phyloP scores from a whole-genome alignment of 1,284 basidiomycete species.

The Stygiomarasmius scandens region DNA sequence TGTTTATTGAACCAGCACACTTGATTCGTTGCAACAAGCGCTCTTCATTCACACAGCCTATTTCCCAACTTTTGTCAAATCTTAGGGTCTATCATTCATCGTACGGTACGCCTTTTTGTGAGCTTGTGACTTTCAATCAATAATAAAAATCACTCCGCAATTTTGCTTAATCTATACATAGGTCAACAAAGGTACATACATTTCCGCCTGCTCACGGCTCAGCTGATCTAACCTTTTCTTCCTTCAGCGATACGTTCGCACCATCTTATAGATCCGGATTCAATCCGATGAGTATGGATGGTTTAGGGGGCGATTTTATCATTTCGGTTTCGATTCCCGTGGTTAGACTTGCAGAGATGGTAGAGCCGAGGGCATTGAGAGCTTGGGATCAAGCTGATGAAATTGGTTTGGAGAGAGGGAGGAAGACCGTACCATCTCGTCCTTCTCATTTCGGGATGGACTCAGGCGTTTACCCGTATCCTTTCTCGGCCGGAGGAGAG shows the following conservation, averaged over 20 bases:
- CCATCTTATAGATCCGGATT: slow-evolving; percentile 57
- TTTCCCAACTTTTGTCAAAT: too few species aligned
- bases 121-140: too few species aligned
- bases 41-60: too few species aligned
- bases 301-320: slow-evolving; percentile 41
- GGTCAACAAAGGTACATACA: too few species aligned
- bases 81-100: too few species aligned
- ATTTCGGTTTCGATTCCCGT: slow-evolving; percentile 59
- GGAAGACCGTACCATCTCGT: slow-evolving; percentile 50
- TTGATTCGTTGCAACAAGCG: too few species aligned
- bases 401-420: slow-evolving; percentile 20
- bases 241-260: slow-evolving; percentile 57
- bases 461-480: slow-evolving; percentile 51
- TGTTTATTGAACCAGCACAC: too few species aligned
- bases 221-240: too few species aligned
- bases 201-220: too few species aligned
- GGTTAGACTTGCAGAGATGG: slow-evolving; percentile 45
- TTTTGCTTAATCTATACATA: too few species aligned
- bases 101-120: too few species aligned
- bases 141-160: too few species aligned
- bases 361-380: slow-evolving; percentile 57
- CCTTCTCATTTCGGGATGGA: slow-evolving; percentile 60
- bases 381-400: slow-evolving; percentile 64
- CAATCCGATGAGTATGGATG: slow-evolving; percentile 45
- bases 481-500: slow-evolving; percentile 34